phyloP scores from a whole-genome alignment of 192 early-diverging fungal genomes.

The Lunasporangiospora selenospora region DNA sequence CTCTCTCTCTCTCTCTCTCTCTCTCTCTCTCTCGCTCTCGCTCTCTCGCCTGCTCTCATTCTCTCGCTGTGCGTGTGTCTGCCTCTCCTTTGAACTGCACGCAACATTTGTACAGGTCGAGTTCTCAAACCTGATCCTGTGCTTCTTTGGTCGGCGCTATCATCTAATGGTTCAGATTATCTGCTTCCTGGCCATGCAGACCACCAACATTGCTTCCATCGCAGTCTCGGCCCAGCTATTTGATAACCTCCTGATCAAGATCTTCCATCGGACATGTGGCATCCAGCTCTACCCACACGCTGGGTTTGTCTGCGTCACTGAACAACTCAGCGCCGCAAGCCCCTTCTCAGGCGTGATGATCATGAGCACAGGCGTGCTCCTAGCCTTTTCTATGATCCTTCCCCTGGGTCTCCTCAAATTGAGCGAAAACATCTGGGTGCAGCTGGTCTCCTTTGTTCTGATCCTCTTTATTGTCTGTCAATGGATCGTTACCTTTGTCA shows the following conservation, averaged over 20 bases:
- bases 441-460: conserved; percentile 65
- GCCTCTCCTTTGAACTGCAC: not conserved
- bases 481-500: conserved; percentile 64
- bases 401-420: conserved; percentile 69
- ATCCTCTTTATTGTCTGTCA: conserved; percentile 58
- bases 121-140: conserved; percentile 72
- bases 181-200: conserved; percentile 72
- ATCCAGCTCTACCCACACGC: conserved; percentile 60
- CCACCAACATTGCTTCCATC: conserved; percentile 74
- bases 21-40: not conserved
- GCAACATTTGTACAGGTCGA: conserved; percentile 52
- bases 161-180: conserved; percentile 67
- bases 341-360: conserved; percentile 67
- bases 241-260: conserved; percentile 66
- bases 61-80: not conserved
- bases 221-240: conserved; percentile 73
- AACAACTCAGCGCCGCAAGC: conserved; percentile 48
- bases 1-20: not conserved
- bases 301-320: conserved; percentile 63
- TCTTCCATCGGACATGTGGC: conserved; percentile 72
- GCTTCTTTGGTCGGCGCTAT: conserved; percentile 67
- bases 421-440: conserved; percentile 72
- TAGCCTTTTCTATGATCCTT: conserved; percentile 56
- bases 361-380: conserved; percentile 64
- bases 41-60: not conserved